Conservation (phyloP, 257 asterid genomes). For the Paulownia fortunei region DNA sequence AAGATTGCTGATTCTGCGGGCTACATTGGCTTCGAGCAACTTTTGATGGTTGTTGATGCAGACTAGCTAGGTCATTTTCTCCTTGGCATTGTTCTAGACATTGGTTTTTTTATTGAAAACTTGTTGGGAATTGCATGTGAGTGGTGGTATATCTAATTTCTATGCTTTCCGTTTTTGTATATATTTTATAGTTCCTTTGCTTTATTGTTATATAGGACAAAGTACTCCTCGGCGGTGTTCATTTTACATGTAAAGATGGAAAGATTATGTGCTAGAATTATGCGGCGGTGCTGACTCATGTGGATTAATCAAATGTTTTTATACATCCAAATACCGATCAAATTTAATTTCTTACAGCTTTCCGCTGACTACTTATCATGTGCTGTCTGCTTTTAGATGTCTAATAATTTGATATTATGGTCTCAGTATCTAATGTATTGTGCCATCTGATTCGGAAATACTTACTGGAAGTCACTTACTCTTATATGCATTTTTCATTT, state of each 20-base stretch:
- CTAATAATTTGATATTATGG: neutral
- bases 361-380: slow-evolving; percentile 25
- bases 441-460: slow-evolving; percentile 21
- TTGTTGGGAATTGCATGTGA: neutral
- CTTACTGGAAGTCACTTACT: neutral
- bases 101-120: neutral
- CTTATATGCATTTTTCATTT: neutral
- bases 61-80: too few species aligned
- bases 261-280: neutral
- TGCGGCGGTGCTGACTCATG: slow-evolving; percentile 23
- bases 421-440: neutral
- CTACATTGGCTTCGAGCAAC: too few species aligned
- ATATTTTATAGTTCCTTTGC: neutral
- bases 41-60: neutral
- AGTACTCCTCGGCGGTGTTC: neutral
- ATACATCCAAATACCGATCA: neutral
- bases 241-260: neutral
- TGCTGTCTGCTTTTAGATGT: slow-evolving; percentile 20
- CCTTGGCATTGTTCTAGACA: neutral
- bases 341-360: slow-evolving; percentile 8
- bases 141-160: neutral
- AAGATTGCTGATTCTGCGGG: neutral
- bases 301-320: neutral
- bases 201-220: slow-evolving; percentile 4
- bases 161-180: neutral